Conservation (phyloP, 306 rosid species). For the Lupinus albus region DNA sequence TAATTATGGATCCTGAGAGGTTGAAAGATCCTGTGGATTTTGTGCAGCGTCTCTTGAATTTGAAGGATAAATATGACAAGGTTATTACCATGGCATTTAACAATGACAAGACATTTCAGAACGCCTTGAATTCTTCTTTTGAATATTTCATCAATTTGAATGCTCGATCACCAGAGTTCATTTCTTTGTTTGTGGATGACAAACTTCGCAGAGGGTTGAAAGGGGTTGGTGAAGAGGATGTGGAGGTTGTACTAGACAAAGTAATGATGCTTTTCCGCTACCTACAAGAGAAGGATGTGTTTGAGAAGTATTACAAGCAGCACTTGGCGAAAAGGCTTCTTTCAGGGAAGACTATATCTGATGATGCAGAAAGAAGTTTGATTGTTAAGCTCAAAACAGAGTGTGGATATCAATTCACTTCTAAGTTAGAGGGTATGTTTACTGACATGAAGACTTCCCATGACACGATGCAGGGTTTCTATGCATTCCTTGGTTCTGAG, state of each 20-base stretch:
- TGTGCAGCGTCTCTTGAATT: constrained; percentile 56
- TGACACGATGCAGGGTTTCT: constrained; percentile 56
- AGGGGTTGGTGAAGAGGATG: constrained; percentile 66
- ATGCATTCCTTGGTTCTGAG: constrained; percentile 44
- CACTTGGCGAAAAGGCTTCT: constrained; percentile 64
- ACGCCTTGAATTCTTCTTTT: constrained; percentile 63
- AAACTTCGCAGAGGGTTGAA: constrained; percentile 59
- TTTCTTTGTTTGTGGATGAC: constrained; percentile 64
- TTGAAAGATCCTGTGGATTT: constrained; percentile 61
- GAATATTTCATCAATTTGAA: constrained; percentile 64
- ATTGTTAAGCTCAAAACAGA: constrained; percentile 65
- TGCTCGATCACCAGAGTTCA: constrained; percentile 60
- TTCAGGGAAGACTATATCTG: constrained; percentile 54
- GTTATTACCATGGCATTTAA: constrained; percentile 49
- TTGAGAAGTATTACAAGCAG: constrained; percentile 64
- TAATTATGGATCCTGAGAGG: constrained; percentile 56
- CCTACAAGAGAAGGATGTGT: constrained; percentile 64
- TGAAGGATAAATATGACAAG: constrained; percentile 61
- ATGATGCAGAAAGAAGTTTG: constrained; percentile 63
- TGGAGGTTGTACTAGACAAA: constrained; percentile 59
- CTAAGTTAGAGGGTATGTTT: constrained; percentile 62
- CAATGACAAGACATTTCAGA: constrained; percentile 59
- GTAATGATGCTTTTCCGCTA: constrained; percentile 68
- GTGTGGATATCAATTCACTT: constrained; percentile 64
- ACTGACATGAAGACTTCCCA: constrained; percentile 63